Conservation (phyloP, 495 filamentous ascomycete genomes). For the Tirmania nivea region DNA sequence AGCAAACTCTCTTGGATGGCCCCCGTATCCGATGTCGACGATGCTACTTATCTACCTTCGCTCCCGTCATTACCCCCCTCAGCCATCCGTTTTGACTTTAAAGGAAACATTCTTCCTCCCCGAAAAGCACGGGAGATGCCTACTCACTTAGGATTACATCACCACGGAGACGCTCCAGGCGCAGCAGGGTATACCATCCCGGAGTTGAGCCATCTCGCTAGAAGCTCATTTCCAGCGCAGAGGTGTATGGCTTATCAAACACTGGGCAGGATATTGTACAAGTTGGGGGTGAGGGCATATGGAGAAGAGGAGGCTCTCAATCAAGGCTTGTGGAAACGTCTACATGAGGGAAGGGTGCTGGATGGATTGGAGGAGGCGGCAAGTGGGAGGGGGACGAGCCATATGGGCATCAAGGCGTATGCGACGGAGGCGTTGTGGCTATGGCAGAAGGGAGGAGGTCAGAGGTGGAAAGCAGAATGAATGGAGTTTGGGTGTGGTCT, state of each 20-base stretch:
- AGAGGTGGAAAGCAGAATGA: constrained; percentile 15
- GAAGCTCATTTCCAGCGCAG: constrained; percentile 66
- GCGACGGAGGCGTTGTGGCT: constrained; percentile 84
- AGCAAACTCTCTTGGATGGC: constrained; percentile 78
- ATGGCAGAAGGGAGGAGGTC: constrained; percentile 19
- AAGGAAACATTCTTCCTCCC: constrained; percentile 54
- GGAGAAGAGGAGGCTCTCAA: constrained; percentile 30
- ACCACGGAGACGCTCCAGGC: constrained; percentile 81
- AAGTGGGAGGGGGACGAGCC: constrained; percentile 29
- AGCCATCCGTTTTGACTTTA: constrained; percentile 71
- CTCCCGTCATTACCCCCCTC: constrained; percentile 49
- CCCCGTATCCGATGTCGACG: constrained; percentile 36
- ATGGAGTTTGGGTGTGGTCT: no score
- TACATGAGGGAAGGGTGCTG: constrained; percentile 58
- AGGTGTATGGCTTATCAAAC: constrained; percentile 83
- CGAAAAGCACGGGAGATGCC: constrained; percentile 48
- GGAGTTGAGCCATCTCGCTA: constrained; percentile 60
- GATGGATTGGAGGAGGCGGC: constrained; percentile 50
- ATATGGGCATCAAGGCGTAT: constrained; percentile 46
- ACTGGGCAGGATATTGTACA: constrained; percentile 63
- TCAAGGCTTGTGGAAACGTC: constrained; percentile 46
- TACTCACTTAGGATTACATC: constrained; percentile 59
- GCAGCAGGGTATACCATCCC: constrained; percentile 86
- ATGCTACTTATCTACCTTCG: constrained; percentile 56
- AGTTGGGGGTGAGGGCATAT: constrained; percentile 45